Evolutionary conservation across 2,329 filamentous ascomycete genomes (phyloP).

Genomic region (Sclerotinia sclerotiorum): DNA sequence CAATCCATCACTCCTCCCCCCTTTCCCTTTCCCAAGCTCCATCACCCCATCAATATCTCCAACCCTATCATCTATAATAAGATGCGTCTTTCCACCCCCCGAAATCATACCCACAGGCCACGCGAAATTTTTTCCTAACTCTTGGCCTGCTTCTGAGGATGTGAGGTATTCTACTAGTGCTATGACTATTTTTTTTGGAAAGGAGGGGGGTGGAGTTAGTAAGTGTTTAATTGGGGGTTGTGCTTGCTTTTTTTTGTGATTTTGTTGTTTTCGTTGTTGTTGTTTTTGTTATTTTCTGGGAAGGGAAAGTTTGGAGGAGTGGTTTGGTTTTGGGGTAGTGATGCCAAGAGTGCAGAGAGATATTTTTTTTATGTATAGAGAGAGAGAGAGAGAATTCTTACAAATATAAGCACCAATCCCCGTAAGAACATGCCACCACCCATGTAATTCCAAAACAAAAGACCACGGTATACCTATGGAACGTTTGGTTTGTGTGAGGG

Average conservation of each 20-base stretch:
- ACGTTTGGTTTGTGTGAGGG: slow-evolving; percentile 48
- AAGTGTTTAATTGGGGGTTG: too few relatives aligned
- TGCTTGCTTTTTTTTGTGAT: too few relatives aligned
- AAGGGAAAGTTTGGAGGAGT: background rate
- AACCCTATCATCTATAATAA: too few relatives aligned
- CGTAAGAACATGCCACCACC: slow-evolving; percentile 64
- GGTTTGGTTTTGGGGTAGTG: background rate
- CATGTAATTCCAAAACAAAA: slow-evolving; percentile 58
- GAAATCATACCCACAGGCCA: slow-evolving; percentile 37
- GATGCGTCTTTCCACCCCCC: background rate
- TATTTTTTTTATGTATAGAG: too few relatives aligned
- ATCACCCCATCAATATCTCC: too few relatives aligned
- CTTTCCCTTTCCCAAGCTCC: background rate
- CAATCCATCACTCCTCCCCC: too few relatives aligned
- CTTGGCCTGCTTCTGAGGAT: slow-evolving; percentile 38
- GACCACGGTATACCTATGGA: slow-evolving; percentile 54
- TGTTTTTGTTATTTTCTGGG: background rate
- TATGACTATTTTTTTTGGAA: slow-evolving; percentile 32
- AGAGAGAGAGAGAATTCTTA: slow-evolving; percentile 24
- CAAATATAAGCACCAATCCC: slow-evolving; percentile 51
- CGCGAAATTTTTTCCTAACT: slow-evolving; percentile 34
- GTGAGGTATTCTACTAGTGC: slow-evolving; percentile 41
- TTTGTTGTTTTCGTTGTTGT: background rate
- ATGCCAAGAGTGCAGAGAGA: background rate
- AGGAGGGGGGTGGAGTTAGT: too few relatives aligned